A percentile compares a stretch with the other conserved stretches of the same genome.
Conservation (phyloP, 2,329 filamentous ascomycete genomes). For the Verticillium longisporum region DNA sequence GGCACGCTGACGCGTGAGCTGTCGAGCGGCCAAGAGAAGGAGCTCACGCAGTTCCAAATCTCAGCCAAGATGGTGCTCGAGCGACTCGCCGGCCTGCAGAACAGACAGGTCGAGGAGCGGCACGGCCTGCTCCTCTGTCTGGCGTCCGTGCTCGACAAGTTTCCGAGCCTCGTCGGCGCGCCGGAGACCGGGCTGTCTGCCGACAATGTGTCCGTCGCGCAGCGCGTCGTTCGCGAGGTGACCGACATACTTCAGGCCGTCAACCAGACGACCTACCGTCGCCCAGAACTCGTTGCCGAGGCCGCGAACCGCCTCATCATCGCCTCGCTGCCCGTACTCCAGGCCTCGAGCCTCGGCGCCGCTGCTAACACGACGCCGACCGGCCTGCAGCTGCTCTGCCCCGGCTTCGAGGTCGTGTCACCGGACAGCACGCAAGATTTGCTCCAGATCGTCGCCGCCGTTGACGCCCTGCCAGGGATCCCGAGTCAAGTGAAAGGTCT, state of each 20-base stretch:
- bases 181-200: constrained; percentile 3
- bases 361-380: not conserved
- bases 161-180: constrained; percentile 21
- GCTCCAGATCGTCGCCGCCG: not conserved
- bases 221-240: constrained; percentile 13
- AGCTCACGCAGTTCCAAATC: constrained; percentile 20
- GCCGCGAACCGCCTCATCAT: constrained; percentile 52
- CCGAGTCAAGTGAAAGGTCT: constrained; percentile 13
- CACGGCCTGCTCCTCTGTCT: constrained; percentile 61
- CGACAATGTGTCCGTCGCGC: not conserved
- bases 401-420: constrained; percentile 13
- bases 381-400: not conserved
- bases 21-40: constrained; percentile 14
- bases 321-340: constrained; percentile 40
- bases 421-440: constrained; percentile 6
- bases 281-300: constrained; percentile 59
- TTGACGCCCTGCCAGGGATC: constrained; percentile 5
- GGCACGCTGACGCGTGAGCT: constrained; percentile 47
- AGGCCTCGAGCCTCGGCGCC: constrained; percentile 21
- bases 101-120: constrained; percentile 59
- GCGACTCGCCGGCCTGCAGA: constrained; percentile 38
- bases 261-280: constrained; percentile 39
- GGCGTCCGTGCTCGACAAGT: constrained; percentile 47
- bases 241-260: constrained; percentile 32
- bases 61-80: constrained; percentile 34